phyloP scores from a whole-genome alignment of 2,329 filamentous ascomycete genomes.

The Cercospora sojina region DNA sequence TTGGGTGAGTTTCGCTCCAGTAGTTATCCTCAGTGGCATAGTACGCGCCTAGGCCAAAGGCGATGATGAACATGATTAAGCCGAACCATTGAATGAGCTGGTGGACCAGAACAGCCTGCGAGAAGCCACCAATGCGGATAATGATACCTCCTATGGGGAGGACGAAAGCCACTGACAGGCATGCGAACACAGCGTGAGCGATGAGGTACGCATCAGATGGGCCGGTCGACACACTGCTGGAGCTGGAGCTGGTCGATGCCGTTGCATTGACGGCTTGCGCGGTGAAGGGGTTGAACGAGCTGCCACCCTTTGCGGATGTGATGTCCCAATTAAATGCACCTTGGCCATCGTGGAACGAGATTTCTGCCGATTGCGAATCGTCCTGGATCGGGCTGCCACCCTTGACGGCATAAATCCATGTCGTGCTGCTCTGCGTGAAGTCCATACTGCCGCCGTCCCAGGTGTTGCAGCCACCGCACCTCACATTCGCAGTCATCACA shows the following conservation, averaged over 20 bases:
- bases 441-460: constrained; percentile 56
- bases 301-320: constrained; percentile 47
- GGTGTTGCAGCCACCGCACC: constrained; percentile 53
- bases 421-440: constrained; percentile 44
- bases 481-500: constrained; percentile 57
- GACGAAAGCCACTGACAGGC: constrained; percentile 47
- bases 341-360: constrained; percentile 49
- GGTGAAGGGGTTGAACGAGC: constrained; percentile 46
- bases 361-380: constrained; percentile 43
- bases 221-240: constrained; percentile 3
- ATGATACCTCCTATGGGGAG: constrained; percentile 49
- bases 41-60: constrained; percentile 52
- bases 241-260: constrained; percentile 7
- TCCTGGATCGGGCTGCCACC: constrained; percentile 51
- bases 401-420: constrained; percentile 54
- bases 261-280: constrained; percentile 11
- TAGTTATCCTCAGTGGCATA: constrained; percentile 15
- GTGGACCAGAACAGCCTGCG: constrained; percentile 46
- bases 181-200: constrained; percentile 48
- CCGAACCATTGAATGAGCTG: constrained; percentile 52
- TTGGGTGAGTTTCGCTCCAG: constrained; percentile 51
- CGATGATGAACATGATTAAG: constrained; percentile 50
- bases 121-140: constrained; percentile 47
- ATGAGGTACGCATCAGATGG: constrained; percentile 33
- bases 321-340: constrained; percentile 49